phyloP scores from a whole-genome alignment of 2,329 filamentous ascomycete genomes.

The Ophiostoma sp. region DNA sequence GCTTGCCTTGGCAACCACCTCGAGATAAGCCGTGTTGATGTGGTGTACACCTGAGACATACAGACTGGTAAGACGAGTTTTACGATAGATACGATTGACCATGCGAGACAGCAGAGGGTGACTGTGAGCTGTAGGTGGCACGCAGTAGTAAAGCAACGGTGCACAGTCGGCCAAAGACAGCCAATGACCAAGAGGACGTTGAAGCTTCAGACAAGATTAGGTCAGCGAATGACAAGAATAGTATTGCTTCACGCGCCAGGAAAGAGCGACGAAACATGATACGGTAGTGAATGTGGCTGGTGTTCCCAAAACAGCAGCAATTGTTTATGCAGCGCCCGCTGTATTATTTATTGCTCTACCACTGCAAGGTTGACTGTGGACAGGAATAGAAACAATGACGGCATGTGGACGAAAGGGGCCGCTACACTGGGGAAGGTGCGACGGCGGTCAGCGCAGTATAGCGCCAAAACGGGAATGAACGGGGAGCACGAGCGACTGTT shows the following conservation, averaged over 20 bases:
- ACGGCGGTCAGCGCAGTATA: background rate
- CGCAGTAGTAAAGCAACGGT: background rate
- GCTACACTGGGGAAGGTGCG: background rate
- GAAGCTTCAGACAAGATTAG: background rate
- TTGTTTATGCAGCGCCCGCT: background rate
- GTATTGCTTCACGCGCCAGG: background rate
- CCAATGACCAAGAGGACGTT: too few species aligned
- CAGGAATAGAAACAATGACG: constrained; percentile 21
- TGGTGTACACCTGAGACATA: constrained; percentile 2
- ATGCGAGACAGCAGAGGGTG: background rate
- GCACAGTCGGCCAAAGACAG: too few species aligned
- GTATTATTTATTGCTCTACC: background rate
- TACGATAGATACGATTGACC: too few species aligned
- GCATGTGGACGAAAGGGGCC: background rate
- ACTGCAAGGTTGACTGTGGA: constrained; percentile 13
- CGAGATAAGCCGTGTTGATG: background rate
- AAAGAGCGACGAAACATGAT: background rate
- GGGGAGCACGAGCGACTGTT: background rate
- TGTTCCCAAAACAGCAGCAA: constrained; percentile 2
- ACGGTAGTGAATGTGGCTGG: background rate
- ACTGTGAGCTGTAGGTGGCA: background rate
- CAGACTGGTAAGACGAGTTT: background rate
- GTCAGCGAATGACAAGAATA: background rate
- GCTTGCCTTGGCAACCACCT: background rate
- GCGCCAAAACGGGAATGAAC: constrained; percentile 1